Conservation (phyloP, 495 filamentous ascomycete species). For the Ramalina intermedia region DNA sequence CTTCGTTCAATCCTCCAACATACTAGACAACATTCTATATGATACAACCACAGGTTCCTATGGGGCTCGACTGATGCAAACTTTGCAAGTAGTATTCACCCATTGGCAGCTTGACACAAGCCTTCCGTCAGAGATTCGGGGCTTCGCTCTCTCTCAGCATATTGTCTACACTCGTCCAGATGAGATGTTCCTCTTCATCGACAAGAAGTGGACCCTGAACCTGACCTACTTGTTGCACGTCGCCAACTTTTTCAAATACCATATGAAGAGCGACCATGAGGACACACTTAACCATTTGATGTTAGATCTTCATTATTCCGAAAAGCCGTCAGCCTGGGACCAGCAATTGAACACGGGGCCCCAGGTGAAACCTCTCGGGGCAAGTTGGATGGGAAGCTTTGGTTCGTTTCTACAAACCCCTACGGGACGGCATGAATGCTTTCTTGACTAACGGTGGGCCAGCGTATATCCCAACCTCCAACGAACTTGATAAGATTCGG, state of each 20-base stretch:
- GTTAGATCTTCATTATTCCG: conserved; percentile 3
- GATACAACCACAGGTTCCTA: not conserved
- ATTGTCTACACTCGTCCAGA: conserved; percentile 9
- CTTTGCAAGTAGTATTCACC: conserved; percentile 9
- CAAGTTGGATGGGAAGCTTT: conserved; percentile 9
- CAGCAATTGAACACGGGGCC: not conserved
- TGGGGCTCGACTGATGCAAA: conserved; percentile 3
- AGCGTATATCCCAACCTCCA: conserved; percentile 28
- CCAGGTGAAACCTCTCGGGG: conserved; percentile 2
- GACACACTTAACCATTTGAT: conserved; percentile 7
- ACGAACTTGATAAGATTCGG: conserved; percentile 5
- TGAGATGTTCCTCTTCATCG: conserved; percentile 4
- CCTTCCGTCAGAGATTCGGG: not conserved
- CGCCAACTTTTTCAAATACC: conserved; percentile 17
- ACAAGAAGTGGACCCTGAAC: conserved; percentile 4
- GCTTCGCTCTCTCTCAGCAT: conserved; percentile 9
- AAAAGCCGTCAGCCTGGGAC: conserved; percentile 12
- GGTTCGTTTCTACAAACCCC: conserved; percentile 1
- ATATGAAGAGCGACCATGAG: conserved; percentile 12
- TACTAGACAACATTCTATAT: conserved; percentile 4
- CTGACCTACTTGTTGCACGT: conserved; percentile 11
- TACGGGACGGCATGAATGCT: not conserved
- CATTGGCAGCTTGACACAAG: conserved; percentile 6
- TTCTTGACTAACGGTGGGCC: conserved; percentile 3
- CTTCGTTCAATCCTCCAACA: conserved; percentile 7